phyloP scores from a whole-genome alignment of 1,284 basidiomycete genomes.

The Schizophyllum amplum region DNA sequence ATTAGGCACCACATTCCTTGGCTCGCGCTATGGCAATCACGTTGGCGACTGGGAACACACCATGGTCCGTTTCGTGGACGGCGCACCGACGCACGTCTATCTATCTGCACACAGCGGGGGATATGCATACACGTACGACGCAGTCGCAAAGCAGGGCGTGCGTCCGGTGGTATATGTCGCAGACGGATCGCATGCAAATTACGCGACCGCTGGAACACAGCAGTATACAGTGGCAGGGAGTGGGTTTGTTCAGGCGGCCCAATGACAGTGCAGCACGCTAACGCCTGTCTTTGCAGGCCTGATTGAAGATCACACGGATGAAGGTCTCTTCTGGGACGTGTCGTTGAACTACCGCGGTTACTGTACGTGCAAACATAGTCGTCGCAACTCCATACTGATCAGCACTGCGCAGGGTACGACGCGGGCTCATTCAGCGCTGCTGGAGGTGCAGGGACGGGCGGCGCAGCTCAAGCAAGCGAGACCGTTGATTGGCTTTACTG shows the following conservation, averaged over 20 bases:
- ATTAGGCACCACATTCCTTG: constrained; percentile 17
- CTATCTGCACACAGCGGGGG: constrained; percentile 26
- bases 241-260: not conserved
- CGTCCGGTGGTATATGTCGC: constrained; percentile 6
- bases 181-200: not conserved
- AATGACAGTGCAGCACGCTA: not conserved
- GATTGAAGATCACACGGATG: not conserved
- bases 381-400: not conserved
- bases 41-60: constrained; percentile 30
- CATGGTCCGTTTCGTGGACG: constrained; percentile 29
- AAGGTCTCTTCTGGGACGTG: not conserved
- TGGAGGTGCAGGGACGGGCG: not conserved
- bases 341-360: not conserved
- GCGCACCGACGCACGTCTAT: constrained; percentile 21
- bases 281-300: not conserved
- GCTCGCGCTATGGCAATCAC: constrained; percentile 19
- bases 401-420: not conserved
- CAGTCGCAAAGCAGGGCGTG: constrained; percentile 13
- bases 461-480: not conserved
- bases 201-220: not conserved
- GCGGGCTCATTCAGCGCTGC: not conserved
- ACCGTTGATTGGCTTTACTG: not conserved
- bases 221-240: not conserved
- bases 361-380: not conserved
- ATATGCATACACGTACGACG: constrained; percentile 20